These are phyloP conservation scores for Aspergillus pseudotamarii DNA, from an alignment of 2,329 filamentous ascomycete species.

Conservation along the genomic window DNA sequence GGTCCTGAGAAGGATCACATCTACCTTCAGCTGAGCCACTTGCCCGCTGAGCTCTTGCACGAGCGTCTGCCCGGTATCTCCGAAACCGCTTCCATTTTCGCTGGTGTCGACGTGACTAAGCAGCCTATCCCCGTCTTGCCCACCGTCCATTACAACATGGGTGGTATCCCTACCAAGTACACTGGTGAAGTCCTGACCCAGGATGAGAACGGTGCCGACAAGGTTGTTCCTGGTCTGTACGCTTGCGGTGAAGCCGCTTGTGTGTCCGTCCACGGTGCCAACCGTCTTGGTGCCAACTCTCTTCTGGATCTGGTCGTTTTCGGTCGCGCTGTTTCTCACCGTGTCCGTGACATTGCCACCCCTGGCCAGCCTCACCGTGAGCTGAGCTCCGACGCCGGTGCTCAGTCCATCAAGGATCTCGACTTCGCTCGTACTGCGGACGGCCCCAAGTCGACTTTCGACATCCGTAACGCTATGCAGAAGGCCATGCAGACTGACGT, in stretches of 20 bases:
- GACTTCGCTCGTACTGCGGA: constrained; percentile 83
- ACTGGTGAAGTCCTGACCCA: constrained; percentile 93
- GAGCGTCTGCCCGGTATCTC: constrained; percentile 98
- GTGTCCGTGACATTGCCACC: constrained; percentile 90
- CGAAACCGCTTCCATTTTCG: constrained; percentile 95
- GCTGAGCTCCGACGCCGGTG: constrained; percentile 80
- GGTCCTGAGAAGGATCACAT: constrained; percentile 98
- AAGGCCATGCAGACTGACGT: constrained; percentile 98
- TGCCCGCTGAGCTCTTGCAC: constrained; percentile 87
- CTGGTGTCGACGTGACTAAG: constrained; percentile 95
- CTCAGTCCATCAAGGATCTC: constrained; percentile 81
- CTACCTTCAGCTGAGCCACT: constrained; percentile 94
- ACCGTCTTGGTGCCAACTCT: constrained; percentile 97
- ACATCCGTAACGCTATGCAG: constrained; percentile 91
- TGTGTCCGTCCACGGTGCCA: constrained; percentile 97
- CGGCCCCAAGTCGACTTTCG: constrained; percentile 83
- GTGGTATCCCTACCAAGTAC: constrained; percentile 96
- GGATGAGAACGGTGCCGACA: constrained; percentile 82
- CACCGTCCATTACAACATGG: constrained; percentile 99
- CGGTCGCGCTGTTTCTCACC: constrained; percentile 95
- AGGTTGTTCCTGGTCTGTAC: constrained; percentile 92
- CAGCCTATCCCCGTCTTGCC: constrained; percentile 95
- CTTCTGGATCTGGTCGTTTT: constrained; percentile 97
- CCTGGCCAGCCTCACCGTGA: constrained; percentile 80
- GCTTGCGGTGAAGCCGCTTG: constrained; percentile 97